Base-by-base conservation (phyloP, 2,329 filamentous ascomycete genomes). In the Cladophialophora yegresii region DNA sequence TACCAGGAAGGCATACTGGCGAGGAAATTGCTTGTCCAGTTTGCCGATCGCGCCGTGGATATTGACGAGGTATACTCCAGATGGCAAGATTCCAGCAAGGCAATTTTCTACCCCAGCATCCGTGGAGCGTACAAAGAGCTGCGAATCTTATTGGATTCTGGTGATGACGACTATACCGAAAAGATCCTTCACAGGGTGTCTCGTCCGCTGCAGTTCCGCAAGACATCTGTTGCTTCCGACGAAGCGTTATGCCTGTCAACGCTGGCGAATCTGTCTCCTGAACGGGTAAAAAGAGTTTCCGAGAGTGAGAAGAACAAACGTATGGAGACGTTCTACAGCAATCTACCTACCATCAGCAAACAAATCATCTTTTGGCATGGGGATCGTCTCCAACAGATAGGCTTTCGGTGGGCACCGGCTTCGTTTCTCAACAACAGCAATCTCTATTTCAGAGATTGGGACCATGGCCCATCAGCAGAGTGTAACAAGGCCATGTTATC, bases 311-410 rank as follows among this genome's bases (percentile, higher is more conserved):
- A 43, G 45, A 22, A 45, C n/a, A 56, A 13, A 8, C 54, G 54
- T 26, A 56, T 56, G 54, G 54, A 56, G 30, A 43, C 33, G 9
- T 56, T 56, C n/a, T 56, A 56, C 23, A 36, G 22, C 33, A 56
- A 13, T 13, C 32, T 56, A 22, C 22, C 54, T 9, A n/a, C 13
- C n/a, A 26, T 56, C 54, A 36, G 32, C 54, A 56, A 43, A 36
- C 54, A 56, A 22, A n/a, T 56, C 54, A 43, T 56, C 30, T 56
- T 56, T 16, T 56, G 54, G 54, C 54, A 56, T 26, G 54, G 54
- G 23, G 12, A 3, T 56, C 54, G 33, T 13, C 10, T 56, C 13
- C 13, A 10, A 9, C 20, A 43, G 33, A 43, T 43, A 33, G 33
- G 33, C 54, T 56, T 43, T 56, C 54, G 54, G 13, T 56, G 54